A percentile compares a stretch with the other conserved stretches of the same genome.
Conservation (phyloP, 2,329 filamentous ascomycete species). For the Colletotrichum somersetense region DNA sequence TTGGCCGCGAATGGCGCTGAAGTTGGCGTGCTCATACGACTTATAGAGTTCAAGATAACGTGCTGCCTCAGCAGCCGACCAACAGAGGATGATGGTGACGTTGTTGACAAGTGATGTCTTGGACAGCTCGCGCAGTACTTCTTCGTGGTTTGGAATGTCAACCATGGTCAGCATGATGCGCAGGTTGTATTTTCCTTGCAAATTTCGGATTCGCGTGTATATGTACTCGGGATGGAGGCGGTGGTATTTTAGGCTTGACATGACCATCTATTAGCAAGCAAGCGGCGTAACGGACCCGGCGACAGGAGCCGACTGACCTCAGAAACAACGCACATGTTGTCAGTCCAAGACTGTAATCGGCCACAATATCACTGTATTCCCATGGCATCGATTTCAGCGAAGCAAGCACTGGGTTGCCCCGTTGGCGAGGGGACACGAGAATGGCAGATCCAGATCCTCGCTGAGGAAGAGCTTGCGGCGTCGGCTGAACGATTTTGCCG, state of each 20-base stretch:
- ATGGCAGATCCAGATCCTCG: constrained; percentile 79
- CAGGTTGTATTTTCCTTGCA: constrained; percentile 88
- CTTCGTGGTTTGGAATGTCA: constrained; percentile 95
- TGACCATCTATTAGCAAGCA: background rate
- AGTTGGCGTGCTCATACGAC: constrained; percentile 86
- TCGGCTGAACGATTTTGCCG: constrained; percentile 83
- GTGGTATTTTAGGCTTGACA: constrained; percentile 86
- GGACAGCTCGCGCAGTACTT: constrained; percentile 86
- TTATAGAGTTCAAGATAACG: constrained; percentile 97
- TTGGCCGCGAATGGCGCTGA: constrained; percentile 85
- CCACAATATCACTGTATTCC: constrained; percentile 98
- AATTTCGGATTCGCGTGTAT: constrained; percentile 87
- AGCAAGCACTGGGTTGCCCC: constrained; percentile 92
- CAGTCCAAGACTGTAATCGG: constrained; percentile 88
- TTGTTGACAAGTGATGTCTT: constrained; percentile 95
- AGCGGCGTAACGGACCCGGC: background rate
- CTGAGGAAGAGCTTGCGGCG: constrained; percentile 84
- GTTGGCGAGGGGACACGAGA: constrained; percentile 90
- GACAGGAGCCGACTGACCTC: constrained; percentile 56
- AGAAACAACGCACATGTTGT: constrained; percentile 94
- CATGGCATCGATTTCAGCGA: constrained; percentile 86
- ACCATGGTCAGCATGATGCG: constrained; percentile 91
- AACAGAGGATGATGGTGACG: constrained; percentile 91
- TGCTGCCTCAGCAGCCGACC: constrained; percentile 93
- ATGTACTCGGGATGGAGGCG: constrained; percentile 98